A percentile compares a stretch with the other conserved stretches of the same genome.
Conservation (phyloP, 352 stramenopile species). For the Globisporangium recalcitrans region DNA sequence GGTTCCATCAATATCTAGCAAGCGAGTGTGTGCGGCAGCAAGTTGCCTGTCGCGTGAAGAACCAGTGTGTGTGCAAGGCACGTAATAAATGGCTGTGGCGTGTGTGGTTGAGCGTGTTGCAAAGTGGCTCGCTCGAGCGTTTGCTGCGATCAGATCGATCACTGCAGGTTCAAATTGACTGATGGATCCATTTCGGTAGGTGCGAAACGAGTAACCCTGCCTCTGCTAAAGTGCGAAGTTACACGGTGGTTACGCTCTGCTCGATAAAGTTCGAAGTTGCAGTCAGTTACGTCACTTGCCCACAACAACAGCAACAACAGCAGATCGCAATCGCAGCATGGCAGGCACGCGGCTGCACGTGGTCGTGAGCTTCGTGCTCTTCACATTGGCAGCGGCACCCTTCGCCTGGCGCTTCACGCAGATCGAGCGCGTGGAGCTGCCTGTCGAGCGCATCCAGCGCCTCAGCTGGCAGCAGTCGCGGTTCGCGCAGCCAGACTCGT, state of each 20-base stretch:
- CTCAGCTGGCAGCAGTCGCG: conserved; percentile 31
- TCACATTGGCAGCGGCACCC: conserved; percentile 52
- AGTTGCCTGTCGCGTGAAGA: not conserved
- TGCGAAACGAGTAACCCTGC: not conserved
- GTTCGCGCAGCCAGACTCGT: conserved; percentile 20
- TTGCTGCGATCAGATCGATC: not conserved
- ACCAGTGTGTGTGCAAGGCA: not conserved
- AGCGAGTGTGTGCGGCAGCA: not conserved
- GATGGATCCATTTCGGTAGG: conserved; percentile 17
- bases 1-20: not conserved
- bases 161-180: conserved; percentile 4
- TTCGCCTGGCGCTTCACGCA: conserved; percentile 65
- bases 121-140: no score
- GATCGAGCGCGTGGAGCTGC: conserved; percentile 57
- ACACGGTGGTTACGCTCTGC: not conserved
- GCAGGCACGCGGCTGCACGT: conserved; percentile 70
- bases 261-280: conserved; percentile 7
- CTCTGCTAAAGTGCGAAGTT: not conserved
- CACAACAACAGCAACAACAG: not conserved
- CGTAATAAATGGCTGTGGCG: not conserved
- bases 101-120: not conserved
- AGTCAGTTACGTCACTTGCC: not conserved
- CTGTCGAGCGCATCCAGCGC: conserved; percentile 44
- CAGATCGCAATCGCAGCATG: conserved; percentile 26
- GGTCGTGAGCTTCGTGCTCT: conserved; percentile 69